These are phyloP conservation scores for Solanum piurae DNA, from an alignment of 257 asterid species.

Conservation along the genomic window DNA sequence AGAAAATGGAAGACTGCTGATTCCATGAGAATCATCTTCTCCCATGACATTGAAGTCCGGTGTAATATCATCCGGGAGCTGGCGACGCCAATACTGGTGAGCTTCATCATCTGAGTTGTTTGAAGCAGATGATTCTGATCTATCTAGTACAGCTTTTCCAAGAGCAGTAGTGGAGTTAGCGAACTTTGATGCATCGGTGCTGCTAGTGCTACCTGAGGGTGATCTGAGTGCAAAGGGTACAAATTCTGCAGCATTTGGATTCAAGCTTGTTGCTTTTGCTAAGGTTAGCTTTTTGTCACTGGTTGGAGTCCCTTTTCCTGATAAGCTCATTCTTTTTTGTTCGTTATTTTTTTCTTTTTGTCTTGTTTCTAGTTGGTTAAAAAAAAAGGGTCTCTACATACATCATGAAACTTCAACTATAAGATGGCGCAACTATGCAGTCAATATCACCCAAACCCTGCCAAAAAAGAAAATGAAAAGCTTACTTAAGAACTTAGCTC, in stretches of 20 bases:
- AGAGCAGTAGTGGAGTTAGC: conserved; percentile 21
- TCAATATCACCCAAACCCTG: conserved; percentile 70
- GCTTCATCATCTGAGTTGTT: conserved; percentile 86
- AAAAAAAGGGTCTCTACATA: conserved; percentile 7
- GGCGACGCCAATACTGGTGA: conserved; percentile 65
- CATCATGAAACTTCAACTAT: conserved; percentile 6
- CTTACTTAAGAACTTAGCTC: background rate
- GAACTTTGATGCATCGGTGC: conserved; percentile 32
- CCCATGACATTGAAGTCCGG: conserved; percentile 73
- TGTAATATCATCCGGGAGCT: conserved; percentile 91
- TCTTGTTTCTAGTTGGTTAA: background rate
- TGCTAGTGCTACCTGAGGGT: conserved; percentile 25
- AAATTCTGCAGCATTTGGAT: conserved; percentile 91
- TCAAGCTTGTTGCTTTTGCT: conserved; percentile 47
- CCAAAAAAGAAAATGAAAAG: background rate
- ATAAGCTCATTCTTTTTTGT: conserved; percentile 46
- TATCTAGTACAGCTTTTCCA: conserved; percentile 55
- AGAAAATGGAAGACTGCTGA: conserved; percentile 51
- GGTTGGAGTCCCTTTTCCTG: conserved; percentile 52
- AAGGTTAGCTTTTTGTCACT: conserved; percentile 43
- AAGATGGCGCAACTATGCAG: conserved; percentile 4
- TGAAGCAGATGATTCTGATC: conserved; percentile 63
- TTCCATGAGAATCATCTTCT: conserved; percentile 49
- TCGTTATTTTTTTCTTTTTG: background rate
- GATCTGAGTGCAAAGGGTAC: conserved; percentile 66